A percentile compares a stretch with the other conserved stretches of the same genome.
Evolutionary conservation across 176 grass and related monocot genomes (phyloP).

Genomic region (Juncus inflexus): DNA sequence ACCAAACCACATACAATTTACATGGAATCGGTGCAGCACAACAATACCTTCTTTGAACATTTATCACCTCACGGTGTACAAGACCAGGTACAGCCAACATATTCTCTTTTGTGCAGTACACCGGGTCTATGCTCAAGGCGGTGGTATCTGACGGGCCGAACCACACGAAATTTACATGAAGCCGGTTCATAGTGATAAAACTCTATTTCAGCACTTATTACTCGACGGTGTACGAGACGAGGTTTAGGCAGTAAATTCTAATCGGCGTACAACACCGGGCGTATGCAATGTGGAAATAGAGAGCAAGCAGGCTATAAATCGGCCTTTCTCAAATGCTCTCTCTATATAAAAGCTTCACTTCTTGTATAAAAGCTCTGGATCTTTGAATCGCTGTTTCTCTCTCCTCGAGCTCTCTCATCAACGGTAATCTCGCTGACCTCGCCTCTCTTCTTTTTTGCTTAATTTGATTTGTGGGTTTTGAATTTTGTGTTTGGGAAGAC

Average conservation of each 20-base stretch:
- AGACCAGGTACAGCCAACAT: no score
- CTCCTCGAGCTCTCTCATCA: not conserved
- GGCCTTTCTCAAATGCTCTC: conserved; percentile 20
- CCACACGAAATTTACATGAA: no score
- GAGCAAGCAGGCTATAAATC: conserved; percentile 7
- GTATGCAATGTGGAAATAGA: not conserved
- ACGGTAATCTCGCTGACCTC: conserved; percentile 24
- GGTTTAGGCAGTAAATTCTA: no score
- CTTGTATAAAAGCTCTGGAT: conserved; percentile 25
- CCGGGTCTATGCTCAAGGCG: not conserved
- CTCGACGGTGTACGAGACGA: no score
- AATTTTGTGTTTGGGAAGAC: not conserved
- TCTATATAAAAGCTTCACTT: conserved; percentile 21
- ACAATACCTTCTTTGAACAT: no score
- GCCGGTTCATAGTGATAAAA: no score
- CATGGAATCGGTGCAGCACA: no score
- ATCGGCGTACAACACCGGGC: not conserved
- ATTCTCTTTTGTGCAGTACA: not conserved
- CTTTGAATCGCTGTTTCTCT: conserved; percentile 26
- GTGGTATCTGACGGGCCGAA: no score
- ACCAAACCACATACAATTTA: no score
- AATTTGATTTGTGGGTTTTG: not conserved
- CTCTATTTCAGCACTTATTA: no score
- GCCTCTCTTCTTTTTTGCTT: not conserved
- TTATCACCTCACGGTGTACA: no score